Conservation (phyloP, 768 basidiomycete species). For the Multifurca ochricompacta region DNA sequence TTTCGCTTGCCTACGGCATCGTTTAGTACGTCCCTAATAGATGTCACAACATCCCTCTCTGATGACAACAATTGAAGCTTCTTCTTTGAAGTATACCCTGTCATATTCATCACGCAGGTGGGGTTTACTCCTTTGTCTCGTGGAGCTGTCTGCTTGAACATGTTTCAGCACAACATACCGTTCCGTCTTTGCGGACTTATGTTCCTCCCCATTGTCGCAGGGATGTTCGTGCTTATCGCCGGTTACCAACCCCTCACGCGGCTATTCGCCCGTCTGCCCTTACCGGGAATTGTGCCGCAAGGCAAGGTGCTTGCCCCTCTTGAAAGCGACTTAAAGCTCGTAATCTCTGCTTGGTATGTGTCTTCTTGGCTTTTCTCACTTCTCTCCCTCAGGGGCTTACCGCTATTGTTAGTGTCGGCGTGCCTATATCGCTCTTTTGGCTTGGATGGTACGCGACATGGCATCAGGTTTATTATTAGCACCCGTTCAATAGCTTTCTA, state of each 20-base stretch:
- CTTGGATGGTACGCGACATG: conserved; percentile 22
- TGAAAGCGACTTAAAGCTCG: conserved; percentile 21
- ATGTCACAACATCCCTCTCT: neutral
- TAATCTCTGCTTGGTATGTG: conserved; percentile 21
- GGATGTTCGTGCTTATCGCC: conserved; percentile 18
- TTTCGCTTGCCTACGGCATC: conserved; percentile 23
- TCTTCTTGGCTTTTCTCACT: neutral
- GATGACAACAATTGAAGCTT: conserved; percentile 11
- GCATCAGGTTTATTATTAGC: neutral
- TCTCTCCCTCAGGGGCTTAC: neutral
- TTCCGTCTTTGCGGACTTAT: conserved; percentile 22
- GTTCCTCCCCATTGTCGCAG: conserved; percentile 21
- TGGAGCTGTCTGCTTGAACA: neutral
- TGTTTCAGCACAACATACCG: conserved; percentile 18
- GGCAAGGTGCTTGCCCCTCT: neutral
- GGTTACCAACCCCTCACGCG: conserved; percentile 8
- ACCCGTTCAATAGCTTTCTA: neutral
- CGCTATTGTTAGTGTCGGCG: conserved; percentile 1
- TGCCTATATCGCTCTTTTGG: conserved; percentile 24
- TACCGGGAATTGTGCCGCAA: conserved; percentile 17
- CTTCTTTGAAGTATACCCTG: conserved; percentile 23
- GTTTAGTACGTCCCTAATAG: conserved; percentile 17
- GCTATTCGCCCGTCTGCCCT: conserved; percentile 12
- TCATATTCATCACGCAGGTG: conserved; percentile 22
- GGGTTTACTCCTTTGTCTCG: neutral